A percentile compares a stretch with the other conserved stretches of the same genome.
Evolutionary conservation across 1,139 yeast species (phyloP).

Genomic region (Yamadazyma friedrichii): DNA sequence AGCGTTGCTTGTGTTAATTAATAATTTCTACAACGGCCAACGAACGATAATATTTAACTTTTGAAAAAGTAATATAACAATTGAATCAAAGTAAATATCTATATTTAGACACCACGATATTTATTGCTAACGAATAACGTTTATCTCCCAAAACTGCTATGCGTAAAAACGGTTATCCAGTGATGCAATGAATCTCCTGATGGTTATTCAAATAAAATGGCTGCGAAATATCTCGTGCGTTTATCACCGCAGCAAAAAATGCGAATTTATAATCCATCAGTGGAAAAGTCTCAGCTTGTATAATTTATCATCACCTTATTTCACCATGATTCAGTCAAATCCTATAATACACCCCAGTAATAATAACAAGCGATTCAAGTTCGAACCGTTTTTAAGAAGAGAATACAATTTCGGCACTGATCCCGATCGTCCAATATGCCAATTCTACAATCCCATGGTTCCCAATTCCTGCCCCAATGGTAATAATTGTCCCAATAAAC

Average conservation of each 20-base stretch:
- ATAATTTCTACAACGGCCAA: too few relatives aligned
- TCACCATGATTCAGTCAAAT: conserved; percentile 31
- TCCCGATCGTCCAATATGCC: conserved; percentile 90
- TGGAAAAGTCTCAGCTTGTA: neutral
- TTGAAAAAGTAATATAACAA: too few relatives aligned
- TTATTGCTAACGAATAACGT: too few relatives aligned
- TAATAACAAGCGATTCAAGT: conserved; percentile 56
- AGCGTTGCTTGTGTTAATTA: too few relatives aligned
- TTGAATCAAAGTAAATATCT: too few relatives aligned
- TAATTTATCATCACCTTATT: too few relatives aligned
- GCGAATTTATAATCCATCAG: neutral
- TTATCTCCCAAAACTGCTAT: too few relatives aligned
- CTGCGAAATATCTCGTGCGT: neutral
- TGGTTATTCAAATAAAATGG: neutral
- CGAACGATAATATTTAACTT: too few relatives aligned
- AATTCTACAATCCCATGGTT: conserved; percentile 58
- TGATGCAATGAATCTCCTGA: too few relatives aligned
- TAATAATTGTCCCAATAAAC: conserved; percentile 80
- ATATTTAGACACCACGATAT: too few relatives aligned
- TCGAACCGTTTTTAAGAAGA: conserved; percentile 77
- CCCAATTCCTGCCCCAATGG: conserved; percentile 86
- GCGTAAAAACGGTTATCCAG: too few relatives aligned
- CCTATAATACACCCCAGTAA: conserved; percentile 46
- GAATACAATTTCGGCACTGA: conserved; percentile 84
- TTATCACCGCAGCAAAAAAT: neutral